phyloP scores from a whole-genome alignment of 805 yeast species.

The Teunomyces barrocoloradensis region DNA sequence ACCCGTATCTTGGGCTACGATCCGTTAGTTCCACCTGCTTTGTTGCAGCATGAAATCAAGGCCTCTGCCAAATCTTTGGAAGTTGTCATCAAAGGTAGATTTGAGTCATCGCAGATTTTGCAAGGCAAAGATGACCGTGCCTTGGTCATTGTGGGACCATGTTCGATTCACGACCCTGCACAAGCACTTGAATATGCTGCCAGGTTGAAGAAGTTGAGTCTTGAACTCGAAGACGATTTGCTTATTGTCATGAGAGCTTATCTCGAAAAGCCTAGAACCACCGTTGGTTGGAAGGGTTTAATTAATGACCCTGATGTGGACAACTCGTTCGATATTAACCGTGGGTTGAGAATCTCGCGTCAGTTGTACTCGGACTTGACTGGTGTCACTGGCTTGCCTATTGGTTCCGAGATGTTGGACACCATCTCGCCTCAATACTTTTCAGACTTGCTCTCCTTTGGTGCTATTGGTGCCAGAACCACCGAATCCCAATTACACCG shows the following conservation, averaged over 20 bases:
- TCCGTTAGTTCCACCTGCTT: conserved; percentile 90
- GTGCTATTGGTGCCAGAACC: conserved; percentile 99
- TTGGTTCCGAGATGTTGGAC: conserved; percentile 97
- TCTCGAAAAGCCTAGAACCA: conserved; percentile 97
- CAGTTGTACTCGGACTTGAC: conserved; percentile 81
- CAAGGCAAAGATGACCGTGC: conserved; percentile 78
- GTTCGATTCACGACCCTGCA: conserved; percentile 89
- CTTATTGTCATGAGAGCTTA: conserved; percentile 95
- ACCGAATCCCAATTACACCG: conserved; percentile 98
- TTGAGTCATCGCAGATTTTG: conserved; percentile 71
- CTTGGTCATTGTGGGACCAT: conserved; percentile 90
- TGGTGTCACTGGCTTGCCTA: conserved; percentile 69
- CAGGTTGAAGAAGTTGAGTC: conserved; percentile 62
- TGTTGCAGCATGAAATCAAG: conserved; percentile 82
- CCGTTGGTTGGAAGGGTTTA: conserved; percentile 98
- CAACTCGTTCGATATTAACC: conserved; percentile 89
- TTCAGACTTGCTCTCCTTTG: conserved; percentile 85
- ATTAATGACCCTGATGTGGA: conserved; percentile 96
- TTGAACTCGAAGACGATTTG: conserved; percentile 71
- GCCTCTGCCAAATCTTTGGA: conserved; percentile 52
- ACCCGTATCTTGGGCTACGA: conserved; percentile 86
- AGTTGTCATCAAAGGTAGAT: conserved; percentile 75
- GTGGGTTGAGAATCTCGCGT: conserved; percentile 87
- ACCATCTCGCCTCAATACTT: conserved; percentile 96
- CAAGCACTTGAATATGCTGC: conserved; percentile 87